Evolutionary conservation across 129 eudicot species (phyloP).

Genomic region (Saussurea involucrata): DNA sequence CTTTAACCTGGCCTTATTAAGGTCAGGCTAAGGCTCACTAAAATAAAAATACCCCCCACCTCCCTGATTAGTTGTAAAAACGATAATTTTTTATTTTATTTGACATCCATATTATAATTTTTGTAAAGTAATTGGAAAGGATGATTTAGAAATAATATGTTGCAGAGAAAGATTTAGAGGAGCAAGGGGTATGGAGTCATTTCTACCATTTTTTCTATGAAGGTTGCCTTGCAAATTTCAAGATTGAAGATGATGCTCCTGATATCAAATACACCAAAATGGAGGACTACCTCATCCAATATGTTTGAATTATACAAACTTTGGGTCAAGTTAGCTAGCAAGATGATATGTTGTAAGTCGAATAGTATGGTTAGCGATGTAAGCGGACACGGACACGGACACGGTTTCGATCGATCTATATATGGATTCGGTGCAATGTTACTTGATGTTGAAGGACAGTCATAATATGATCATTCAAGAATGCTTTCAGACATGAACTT

Average conservation of each 20-base stretch:
- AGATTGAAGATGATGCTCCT: constrained; percentile 36
- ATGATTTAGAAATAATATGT: constrained; percentile 3
- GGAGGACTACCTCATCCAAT: constrained; percentile 39
- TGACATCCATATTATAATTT: background rate
- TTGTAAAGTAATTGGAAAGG: background rate
- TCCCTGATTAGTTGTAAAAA: too few relatives aligned
- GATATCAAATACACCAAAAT: constrained; percentile 37
- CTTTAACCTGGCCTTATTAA: too few relatives aligned
- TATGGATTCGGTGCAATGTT: background rate
- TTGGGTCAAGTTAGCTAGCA: background rate
- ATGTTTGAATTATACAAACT: background rate
- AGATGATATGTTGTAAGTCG: background rate
- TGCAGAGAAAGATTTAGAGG: background rate
- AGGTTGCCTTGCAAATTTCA: constrained; percentile 51
- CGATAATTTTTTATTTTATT: background rate
- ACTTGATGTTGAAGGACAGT: background rate
- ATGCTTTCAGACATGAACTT: too few relatives aligned
- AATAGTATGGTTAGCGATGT: background rate
- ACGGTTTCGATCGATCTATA: background rate
- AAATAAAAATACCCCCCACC: too few relatives aligned
- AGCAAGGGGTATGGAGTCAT: constrained; percentile 46
- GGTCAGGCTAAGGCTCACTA: too few relatives aligned
- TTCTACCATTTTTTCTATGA: constrained; percentile 43
- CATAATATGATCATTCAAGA: background rate
- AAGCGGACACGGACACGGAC: background rate